Conservation (phyloP, 2,329 filamentous ascomycete species). For the Leptosphaerulina australis region DNA sequence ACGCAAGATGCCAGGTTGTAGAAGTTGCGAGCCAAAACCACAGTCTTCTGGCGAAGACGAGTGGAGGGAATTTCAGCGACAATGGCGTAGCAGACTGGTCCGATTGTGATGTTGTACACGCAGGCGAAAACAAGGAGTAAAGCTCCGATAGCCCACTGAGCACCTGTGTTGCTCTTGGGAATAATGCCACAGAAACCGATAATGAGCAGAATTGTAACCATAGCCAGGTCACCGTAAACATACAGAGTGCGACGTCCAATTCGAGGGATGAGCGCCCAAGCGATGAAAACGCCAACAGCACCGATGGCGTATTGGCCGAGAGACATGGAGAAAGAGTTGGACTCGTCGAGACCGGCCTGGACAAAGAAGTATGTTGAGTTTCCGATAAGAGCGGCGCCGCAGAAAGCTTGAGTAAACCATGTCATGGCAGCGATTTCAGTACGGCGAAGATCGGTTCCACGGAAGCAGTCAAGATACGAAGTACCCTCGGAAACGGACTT, state of each 20-base stretch:
- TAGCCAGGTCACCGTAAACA: conserved; percentile 65
- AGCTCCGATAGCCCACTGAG: conserved; percentile 51
- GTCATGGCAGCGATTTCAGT: conserved; percentile 70
- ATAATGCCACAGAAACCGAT: conserved; percentile 78
- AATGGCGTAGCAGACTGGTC: conserved; percentile 87
- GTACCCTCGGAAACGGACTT: conserved; percentile 69
- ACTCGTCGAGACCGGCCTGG: conserved; percentile 53
- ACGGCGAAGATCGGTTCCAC: conserved; percentile 75
- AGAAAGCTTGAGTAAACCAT: conserved; percentile 56
- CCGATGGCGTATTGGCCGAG: conserved; percentile 65
- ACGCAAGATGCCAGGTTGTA: conserved; percentile 80
- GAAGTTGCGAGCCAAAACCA: conserved; percentile 79
- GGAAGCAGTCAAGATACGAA: conserved; percentile 83
- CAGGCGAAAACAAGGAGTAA: conserved; percentile 57
- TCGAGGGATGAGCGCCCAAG: conserved; percentile 79
- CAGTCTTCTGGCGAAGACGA: conserved; percentile 86
- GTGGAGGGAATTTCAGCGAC: conserved; percentile 84
- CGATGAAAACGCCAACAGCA: conserved; percentile 70
- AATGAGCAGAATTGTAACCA: conserved; percentile 71
- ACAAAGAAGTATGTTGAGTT: conserved; percentile 56
- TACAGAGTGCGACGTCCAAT: conserved; percentile 78
- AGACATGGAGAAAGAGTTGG: conserved; percentile 53
- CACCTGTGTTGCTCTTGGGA: conserved; percentile 49
- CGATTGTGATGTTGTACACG: conserved; percentile 83
- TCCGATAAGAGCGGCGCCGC: conserved; percentile 44